Evolutionary conservation across 306 rosid species (phyloP), one percentile per base, ranked within the genome.

Genomic region (Echinosophora koreensis): DNA sequence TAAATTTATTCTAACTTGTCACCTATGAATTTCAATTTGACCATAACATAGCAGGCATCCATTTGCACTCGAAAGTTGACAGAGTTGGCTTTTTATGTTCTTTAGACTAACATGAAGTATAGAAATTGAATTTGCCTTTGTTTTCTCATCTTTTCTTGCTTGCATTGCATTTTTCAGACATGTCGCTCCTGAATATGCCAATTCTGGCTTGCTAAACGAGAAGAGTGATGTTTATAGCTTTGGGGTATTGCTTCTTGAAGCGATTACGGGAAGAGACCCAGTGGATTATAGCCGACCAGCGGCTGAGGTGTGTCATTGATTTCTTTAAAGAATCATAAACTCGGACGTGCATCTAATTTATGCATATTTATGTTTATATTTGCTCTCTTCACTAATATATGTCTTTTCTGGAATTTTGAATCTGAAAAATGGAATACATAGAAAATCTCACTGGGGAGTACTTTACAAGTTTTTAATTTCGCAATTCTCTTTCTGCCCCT

Each of bases 181-280:
- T 46, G 97, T 94, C 49, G 98, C 98, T 57, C 98, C 97, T 0
- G 98, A 94, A 78, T 94, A 94, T 85, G 98, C 98, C 74, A 94
- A 89, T 81, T 90, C 98, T 42, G 97, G 98, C 60, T 90, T 94
- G 67, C 71, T 94, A 73, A 94, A 90, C 13, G 98, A 94, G 84
- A 94, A 94, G 84, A 94, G 98, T 55, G 97, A 91, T 73, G 97
- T 91, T 44, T 91, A 91, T 82, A 91, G 97, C 71, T 91, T 86
- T 80, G 97, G 97, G 5, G 97, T 91, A 9, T 77, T 91, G 83
- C 84, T 91, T 46, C 88, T 91, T 34, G 97, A 91, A 82, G 96
- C 94, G 62, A 86, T 91, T 42, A 94, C 97, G 0, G 98, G 98
- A 77, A 88, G 98, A 81, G 98, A 91, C 69, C 98, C 97, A 1